Conservation (phyloP, 139 green algal species). For the Chlorella vulgaris region DNA sequence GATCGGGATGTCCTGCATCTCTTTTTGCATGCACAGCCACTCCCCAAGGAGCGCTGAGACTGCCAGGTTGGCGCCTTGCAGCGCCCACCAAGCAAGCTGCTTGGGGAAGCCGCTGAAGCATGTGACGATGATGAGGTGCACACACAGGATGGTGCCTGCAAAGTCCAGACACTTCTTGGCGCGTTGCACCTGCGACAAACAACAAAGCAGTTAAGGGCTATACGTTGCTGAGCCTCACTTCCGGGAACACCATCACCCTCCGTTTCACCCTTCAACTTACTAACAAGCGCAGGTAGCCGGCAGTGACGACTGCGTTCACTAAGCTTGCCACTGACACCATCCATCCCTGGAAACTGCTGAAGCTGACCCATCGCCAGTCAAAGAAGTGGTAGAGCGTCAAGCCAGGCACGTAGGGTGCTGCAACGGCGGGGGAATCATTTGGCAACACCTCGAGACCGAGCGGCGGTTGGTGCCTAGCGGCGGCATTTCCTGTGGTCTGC, state of each 20-base stretch:
- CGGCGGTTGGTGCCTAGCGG: neutral
- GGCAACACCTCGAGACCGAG: neutral
- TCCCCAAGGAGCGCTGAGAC: conserved; percentile 86
- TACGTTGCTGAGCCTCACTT: too few relatives aligned
- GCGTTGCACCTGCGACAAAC: conserved; percentile 74
- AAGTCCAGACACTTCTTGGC: conserved; percentile 98
- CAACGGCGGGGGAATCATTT: neutral
- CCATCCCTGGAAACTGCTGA: conserved; percentile 63
- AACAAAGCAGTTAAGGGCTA: neutral
- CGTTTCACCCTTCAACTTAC: too few relatives aligned
- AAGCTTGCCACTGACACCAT: conserved; percentile 61
- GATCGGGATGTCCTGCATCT: conserved; percentile 93
- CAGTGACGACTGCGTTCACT: conserved; percentile 54
- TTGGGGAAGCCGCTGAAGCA: conserved; percentile 68
- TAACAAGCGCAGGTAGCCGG: conserved; percentile 43
- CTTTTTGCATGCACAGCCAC: conserved; percentile 88
- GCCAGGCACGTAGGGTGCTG: conserved; percentile 60
- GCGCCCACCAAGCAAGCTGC: conserved; percentile 76
- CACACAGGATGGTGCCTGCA: conserved; percentile 77
- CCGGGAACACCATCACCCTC: too few relatives aligned
- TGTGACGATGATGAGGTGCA: conserved; percentile 75
- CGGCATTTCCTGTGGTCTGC: neutral
- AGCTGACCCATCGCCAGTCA: conserved; percentile 52
- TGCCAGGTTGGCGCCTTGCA: conserved; percentile 64
- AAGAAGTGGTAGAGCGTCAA: conserved; percentile 71